Evolutionary conservation across 495 filamentous ascomycete genomes (phyloP).

Genomic region (Aspergillus cavernicola): DNA sequence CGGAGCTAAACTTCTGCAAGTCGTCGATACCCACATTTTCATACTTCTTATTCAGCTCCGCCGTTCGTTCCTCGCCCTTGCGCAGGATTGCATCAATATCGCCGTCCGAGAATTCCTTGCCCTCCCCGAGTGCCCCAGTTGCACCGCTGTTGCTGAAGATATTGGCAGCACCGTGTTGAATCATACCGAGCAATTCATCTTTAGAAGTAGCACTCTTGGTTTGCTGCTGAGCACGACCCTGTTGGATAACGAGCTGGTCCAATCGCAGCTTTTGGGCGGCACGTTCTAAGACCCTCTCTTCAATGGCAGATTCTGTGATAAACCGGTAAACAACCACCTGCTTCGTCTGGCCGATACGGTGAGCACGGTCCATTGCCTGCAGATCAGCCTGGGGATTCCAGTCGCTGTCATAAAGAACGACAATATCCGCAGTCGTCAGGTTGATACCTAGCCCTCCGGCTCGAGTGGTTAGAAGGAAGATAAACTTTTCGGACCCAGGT

Average conservation of each 20-base stretch:
- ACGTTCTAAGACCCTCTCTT: slow-evolving; percentile 96
- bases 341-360: slow-evolving; percentile 98
- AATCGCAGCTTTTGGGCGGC: slow-evolving; percentile 96
- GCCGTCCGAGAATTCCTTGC: slow-evolving; percentile 68
- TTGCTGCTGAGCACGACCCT: slow-evolving; percentile 91
- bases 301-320: slow-evolving; percentile 95
- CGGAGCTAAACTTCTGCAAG: slow-evolving; percentile 94
- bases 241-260: slow-evolving; percentile 98
- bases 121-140: slow-evolving; percentile 50
- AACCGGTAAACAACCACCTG: slow-evolving; percentile 96
- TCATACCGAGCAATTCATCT: slow-evolving; percentile 95
- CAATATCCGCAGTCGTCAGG: slow-evolving; percentile 90
- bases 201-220: slow-evolving; percentile 86
- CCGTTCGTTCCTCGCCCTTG: slow-evolving; percentile 85
- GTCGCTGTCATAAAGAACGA: slow-evolving; percentile 97
- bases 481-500: slow-evolving; percentile 89
- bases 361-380: slow-evolving; percentile 97
- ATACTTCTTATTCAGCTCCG: slow-evolving; percentile 85
- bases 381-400: slow-evolving; percentile 99
- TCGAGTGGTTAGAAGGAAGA: slow-evolving; percentile 96
- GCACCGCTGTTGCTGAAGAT: slow-evolving; percentile 72
- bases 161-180: slow-evolving; percentile 95
- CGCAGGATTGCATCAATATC: slow-evolving; percentile 86
- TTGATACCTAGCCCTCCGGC: slow-evolving; percentile 99
- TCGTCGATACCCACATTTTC: slow-evolving; percentile 99